A percentile compares a stretch with the other conserved stretches of the same genome.
phyloP scores from a whole-genome alignment of 257 asterid genomes.

The Jaltomata sinuosa region DNA sequence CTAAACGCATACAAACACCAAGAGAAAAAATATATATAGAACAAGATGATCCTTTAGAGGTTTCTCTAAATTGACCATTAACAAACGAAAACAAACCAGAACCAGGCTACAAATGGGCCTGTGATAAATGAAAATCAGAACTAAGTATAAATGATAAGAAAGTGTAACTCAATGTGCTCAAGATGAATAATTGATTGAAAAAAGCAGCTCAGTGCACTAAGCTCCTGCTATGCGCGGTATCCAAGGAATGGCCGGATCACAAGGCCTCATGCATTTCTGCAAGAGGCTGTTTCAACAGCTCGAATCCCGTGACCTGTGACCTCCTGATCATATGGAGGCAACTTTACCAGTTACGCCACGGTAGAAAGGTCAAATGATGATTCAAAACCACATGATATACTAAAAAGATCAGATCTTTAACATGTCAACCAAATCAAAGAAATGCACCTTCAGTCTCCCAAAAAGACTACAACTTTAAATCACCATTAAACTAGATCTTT shows the following conservation, averaged over 20 bases:
- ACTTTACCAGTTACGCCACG: too few species aligned
- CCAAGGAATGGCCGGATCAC: too few species aligned
- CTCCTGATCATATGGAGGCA: too few species aligned
- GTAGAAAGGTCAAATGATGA: neutral
- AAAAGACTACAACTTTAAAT: neutral
- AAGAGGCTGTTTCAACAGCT: too few species aligned
- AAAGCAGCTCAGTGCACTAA: too few species aligned
- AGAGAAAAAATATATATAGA: neutral
- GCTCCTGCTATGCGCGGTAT: too few species aligned
- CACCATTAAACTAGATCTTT: neutral
- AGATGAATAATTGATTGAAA: neutral
- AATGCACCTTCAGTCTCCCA: neutral
- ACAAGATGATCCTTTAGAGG: neutral
- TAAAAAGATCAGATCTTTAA: neutral
- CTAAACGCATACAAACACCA: neutral
- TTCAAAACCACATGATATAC: neutral
- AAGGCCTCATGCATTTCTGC: too few species aligned
- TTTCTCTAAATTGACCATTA: neutral
- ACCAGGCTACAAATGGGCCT: neutral
- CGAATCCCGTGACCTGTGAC: too few species aligned
- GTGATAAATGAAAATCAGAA: neutral
- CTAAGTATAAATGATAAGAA: neutral
- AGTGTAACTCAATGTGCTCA: neutral
- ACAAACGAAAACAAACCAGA: neutral
- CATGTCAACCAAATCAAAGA: neutral